Conservation (phyloP, 352 stramenopile species). For the Plasmopara viticola region DNA sequence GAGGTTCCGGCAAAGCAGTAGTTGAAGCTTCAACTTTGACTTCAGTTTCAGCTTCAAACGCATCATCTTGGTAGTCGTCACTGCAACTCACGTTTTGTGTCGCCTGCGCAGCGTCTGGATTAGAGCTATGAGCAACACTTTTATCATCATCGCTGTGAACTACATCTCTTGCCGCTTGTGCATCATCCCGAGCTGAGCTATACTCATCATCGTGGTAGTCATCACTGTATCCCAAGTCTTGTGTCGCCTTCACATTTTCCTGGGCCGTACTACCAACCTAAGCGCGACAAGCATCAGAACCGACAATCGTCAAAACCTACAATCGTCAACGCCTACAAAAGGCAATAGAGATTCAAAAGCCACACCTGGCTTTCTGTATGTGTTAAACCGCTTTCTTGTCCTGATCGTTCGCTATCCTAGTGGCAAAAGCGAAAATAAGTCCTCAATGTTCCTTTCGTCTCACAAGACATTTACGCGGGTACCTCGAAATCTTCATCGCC, state of each 20-base stretch:
- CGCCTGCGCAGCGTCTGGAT: neutral
- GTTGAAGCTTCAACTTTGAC: neutral
- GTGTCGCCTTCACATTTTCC: neutral
- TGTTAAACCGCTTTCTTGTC: neutral
- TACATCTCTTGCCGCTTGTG: neutral
- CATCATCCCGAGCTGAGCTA: neutral
- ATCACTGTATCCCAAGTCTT: neutral
- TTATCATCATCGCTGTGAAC: neutral
- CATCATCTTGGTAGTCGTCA: constrained; percentile 36
- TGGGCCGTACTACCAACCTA: neutral
- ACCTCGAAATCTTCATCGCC: constrained; percentile 75
- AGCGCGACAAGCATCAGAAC: neutral
- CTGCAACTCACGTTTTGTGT: constrained; percentile 10
- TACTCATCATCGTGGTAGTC: neutral
- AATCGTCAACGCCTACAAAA: neutral
- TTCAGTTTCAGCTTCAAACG: constrained; percentile 28
- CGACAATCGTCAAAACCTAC: neutral
- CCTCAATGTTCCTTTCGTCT: neutral
- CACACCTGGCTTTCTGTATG: neutral
- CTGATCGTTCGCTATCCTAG: constrained; percentile 15
- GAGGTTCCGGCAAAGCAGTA: neutral
- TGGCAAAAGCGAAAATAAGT: neutral
- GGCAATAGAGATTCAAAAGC: neutral
- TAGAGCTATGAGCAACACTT: neutral
- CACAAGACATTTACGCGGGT: neutral